Percentiles rank a stretch among this genome's conserved stretches.
phyloP scores from a whole-genome alignment of 1,284 basidiomycete species.

The Erythrobasidium hasegawianum region DNA sequence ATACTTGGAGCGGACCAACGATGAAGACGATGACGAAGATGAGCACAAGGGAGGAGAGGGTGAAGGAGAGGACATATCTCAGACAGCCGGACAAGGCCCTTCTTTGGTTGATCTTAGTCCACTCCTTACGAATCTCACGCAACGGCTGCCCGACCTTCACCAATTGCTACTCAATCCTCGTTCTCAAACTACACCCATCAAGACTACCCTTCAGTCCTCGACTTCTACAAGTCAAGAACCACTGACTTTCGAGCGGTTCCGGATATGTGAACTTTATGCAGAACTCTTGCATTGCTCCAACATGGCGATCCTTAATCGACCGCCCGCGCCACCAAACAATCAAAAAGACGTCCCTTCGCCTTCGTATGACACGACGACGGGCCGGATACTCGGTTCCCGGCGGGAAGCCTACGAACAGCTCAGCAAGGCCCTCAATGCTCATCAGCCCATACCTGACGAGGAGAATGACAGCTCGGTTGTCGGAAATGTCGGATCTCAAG shows the following conservation, averaged over 20 bases:
- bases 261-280: constrained; percentile 96
- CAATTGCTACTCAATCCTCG: constrained; percentile 67
- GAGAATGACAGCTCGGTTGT: background rate
- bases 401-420: constrained; percentile 15
- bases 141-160: constrained; percentile 68
- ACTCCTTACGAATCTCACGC: constrained; percentile 72
- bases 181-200: constrained; percentile 57
- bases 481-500: background rate
- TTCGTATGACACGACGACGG: constrained; percentile 14
- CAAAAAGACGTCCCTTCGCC: background rate
- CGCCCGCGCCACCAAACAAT: constrained; percentile 50
- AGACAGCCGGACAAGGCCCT: constrained; percentile 58
- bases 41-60: constrained; percentile 42
- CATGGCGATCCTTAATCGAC: constrained; percentile 91
- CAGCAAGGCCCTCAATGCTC: constrained; percentile 14
- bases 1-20: constrained; percentile 23
- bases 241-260: constrained; percentile 89
- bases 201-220: background rate
- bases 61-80: constrained; percentile 59
- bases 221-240: constrained; percentile 52
- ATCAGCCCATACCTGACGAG: constrained; percentile 1
- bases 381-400: constrained; percentile 18
- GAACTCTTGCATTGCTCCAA: constrained; percentile 97
- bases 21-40: constrained; percentile 43
- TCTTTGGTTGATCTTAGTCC: constrained; percentile 87